These are phyloP conservation scores for Trichothecium roseum DNA, from an alignment of 2,329 filamentous ascomycete species.

Conservation along the genomic window DNA sequence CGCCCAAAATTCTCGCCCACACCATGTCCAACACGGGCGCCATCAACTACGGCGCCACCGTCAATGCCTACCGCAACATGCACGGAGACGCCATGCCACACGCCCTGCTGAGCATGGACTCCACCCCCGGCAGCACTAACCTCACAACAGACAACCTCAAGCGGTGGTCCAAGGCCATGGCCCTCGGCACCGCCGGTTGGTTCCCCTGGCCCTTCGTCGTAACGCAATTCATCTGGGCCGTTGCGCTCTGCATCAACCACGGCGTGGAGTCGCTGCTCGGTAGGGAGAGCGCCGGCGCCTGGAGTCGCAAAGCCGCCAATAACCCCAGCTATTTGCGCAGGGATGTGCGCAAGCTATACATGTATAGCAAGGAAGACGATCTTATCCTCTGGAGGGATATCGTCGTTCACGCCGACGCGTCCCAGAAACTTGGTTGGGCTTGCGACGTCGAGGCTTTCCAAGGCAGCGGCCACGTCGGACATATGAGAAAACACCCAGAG, in stretches of 20 bases:
- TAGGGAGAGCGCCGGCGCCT: slow-evolving; percentile 27
- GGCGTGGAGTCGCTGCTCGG: slow-evolving; percentile 24
- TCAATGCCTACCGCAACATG: slow-evolving; percentile 32
- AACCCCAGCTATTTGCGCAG: slow-evolving; percentile 23
- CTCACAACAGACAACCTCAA: slow-evolving; percentile 30
- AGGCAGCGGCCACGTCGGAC: slow-evolving; percentile 49
- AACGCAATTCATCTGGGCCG: slow-evolving; percentile 35
- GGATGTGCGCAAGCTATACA: slow-evolving; percentile 37
- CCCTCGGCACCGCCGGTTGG: slow-evolving; percentile 33
- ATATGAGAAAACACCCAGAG: slow-evolving; percentile 44
- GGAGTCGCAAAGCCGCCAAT: slow-evolving; percentile 24
- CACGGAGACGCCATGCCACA: slow-evolving; percentile 32
- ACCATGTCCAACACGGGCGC: slow-evolving; percentile 49
- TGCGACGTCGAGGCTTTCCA: slow-evolving; percentile 43
- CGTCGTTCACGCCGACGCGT: slow-evolving; percentile 39
- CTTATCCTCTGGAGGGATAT: slow-evolving; percentile 47
- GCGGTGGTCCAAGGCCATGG: slow-evolving; percentile 43
- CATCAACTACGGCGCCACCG: slow-evolving; percentile 38
- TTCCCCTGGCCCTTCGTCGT: slow-evolving; percentile 39
- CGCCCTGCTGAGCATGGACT: slow-evolving; percentile 38
- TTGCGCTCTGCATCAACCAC: slow-evolving; percentile 27
- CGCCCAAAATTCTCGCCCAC: slow-evolving; percentile 32
- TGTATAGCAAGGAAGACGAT: slow-evolving; percentile 48
- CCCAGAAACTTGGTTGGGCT: slow-evolving; percentile 35
- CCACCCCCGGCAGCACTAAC: slow-evolving; percentile 37